Evolutionary conservation across 2,329 filamentous ascomycete genomes (phyloP), one percentile per base, ranked within the genome.

Genomic region (Dothideomycetes sp.): DNA sequence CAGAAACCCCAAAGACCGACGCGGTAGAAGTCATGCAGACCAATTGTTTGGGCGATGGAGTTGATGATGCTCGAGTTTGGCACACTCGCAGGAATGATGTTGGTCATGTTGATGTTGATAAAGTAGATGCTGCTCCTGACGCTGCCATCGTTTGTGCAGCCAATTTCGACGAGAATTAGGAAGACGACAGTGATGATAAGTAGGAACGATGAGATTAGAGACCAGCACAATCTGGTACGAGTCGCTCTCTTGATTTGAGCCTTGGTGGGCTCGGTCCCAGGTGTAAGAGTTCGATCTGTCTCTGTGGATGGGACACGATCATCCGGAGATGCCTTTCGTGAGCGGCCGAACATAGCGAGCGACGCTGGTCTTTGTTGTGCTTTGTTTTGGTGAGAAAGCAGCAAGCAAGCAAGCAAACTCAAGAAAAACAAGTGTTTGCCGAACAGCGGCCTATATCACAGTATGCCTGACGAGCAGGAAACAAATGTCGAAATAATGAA

Each of bases 1-100:
- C 89, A 96, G 60, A 82, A 94, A 45, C 80, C 82, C 89, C 89
- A 96, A 28, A 95, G 65, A 5, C 88, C 88, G 19, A 94, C 83
- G 53, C 87, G 83, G 62, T 95, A 95, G 64, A 94, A 95, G 62
- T 95, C 89, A 59, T 94, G 86, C 34, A 95, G 71, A 20, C 88
- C 89, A 40, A 95, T 69, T 16, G 82, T 84, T 37, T 84, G 80
- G 4, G 87, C 86, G 49, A 94, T 87, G 32, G 80, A 86, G 67
- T 94, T 94, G 62, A 94, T 82, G 32, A 94, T 71, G 17, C 72
- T 64, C 8, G 78, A 77, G 57, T 87, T 82, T 29, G 82, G 80
- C 12, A 84, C 74, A 4, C 74, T 77, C 23, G 76, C 67, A 0
- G 83, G 82, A 43, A 94, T 80, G 57, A 95, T 82, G 53, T 93